Conservation (phyloP, 2,329 filamentous ascomycete species). For the Monosporascus sp. region DNA sequence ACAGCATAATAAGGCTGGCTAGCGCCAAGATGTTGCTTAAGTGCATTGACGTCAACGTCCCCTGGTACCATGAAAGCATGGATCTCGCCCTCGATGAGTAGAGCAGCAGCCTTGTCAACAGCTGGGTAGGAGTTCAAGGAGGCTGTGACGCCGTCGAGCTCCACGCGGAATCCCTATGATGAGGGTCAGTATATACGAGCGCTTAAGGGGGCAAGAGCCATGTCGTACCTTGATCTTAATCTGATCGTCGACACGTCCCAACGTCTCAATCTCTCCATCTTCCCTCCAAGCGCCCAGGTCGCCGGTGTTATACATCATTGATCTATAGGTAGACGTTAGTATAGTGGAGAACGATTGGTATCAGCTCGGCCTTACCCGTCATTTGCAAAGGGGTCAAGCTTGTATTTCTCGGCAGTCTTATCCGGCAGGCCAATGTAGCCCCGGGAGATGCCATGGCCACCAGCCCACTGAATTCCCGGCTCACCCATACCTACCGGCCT, state of each 20-base stretch:
- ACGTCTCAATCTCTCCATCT: slow-evolving; percentile 48
- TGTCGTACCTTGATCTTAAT: slow-evolving; percentile 50
- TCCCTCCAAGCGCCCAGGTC: slow-evolving; percentile 50
- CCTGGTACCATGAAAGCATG: slow-evolving; percentile 40
- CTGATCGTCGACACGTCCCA: slow-evolving; percentile 55
- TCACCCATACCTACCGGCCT: slow-evolving; percentile 40
- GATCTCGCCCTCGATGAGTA: slow-evolving; percentile 42
- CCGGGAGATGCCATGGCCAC: slow-evolving; percentile 47
- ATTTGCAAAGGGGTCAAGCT: slow-evolving; percentile 42
- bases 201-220: neutral
- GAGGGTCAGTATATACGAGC: neutral
- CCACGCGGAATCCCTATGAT: slow-evolving; percentile 49
- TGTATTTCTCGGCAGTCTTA: slow-evolving; percentile 44
- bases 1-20: slow-evolving; percentile 51
- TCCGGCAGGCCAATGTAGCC: slow-evolving; percentile 50
- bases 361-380: slow-evolving; percentile 38
- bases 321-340: slow-evolving; percentile 20
- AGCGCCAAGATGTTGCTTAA: slow-evolving; percentile 34
- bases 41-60: slow-evolving; percentile 27
- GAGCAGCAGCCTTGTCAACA: slow-evolving; percentile 41
- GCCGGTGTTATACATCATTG: slow-evolving; percentile 54
- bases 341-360: neutral
- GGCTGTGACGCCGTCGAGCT: slow-evolving; percentile 52
- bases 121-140: slow-evolving; percentile 40
- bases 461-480: slow-evolving; percentile 51